These are phyloP conservation scores for Gymnopilus dilepis DNA, from an alignment of 768 basidiomycete genomes.

Conservation along the genomic window DNA sequence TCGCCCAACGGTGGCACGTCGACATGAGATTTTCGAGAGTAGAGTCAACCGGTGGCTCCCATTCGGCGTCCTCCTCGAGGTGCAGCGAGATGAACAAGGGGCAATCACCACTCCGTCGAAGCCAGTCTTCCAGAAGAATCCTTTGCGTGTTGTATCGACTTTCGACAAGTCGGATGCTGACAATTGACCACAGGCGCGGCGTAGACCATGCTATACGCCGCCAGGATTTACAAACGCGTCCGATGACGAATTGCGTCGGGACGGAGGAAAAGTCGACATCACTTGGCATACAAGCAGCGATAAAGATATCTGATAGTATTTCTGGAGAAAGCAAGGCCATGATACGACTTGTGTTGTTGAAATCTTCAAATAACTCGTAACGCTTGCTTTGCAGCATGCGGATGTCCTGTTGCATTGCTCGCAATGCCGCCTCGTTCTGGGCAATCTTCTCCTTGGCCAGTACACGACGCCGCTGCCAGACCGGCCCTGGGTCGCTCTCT, in stretches of 20 bases:
- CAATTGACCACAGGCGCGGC: background rate
- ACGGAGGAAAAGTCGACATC: too few species aligned
- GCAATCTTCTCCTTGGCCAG: background rate
- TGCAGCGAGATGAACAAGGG: background rate
- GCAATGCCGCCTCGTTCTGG: background rate
- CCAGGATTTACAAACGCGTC: background rate
- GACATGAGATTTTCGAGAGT: background rate
- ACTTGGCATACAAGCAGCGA: too few species aligned
- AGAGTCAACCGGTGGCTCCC: background rate
- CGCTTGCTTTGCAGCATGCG: background rate
- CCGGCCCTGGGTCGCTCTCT: too few species aligned
- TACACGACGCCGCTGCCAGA: too few species aligned
- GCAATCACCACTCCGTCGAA: background rate
- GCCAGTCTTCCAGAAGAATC: background rate
- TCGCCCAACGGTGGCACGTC: background rate
- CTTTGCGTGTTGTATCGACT: background rate
- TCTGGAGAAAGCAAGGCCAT: constrained; percentile 1
- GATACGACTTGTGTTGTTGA: background rate
- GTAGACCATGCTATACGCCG: constrained; percentile 1
- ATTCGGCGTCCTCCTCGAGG: background rate
- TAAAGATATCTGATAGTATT: constrained; percentile 4
- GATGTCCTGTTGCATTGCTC: background rate
- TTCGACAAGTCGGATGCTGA: background rate
- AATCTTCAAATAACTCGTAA: background rate
- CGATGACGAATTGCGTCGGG: background rate